phyloP scores from a whole-genome alignment of 73 alveolate species.

The Tetrahymena elliotti region DNA sequence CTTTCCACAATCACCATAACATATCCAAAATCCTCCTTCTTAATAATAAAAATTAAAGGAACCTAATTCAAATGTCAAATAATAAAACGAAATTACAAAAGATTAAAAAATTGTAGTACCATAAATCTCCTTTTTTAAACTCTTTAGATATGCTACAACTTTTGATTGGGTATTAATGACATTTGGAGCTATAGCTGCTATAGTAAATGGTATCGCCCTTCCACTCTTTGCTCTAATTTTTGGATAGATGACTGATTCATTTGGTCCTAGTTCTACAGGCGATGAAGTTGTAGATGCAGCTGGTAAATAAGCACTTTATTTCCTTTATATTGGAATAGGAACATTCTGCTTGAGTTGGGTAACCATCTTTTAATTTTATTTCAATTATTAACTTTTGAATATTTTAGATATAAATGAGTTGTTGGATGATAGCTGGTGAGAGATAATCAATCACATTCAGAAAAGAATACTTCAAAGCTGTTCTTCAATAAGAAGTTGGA shows the following conservation, averaged over 20 bases:
- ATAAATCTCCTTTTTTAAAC: constrained; percentile 13
- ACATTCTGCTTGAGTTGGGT: constrained; percentile 36
- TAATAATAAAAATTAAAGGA: background rate
- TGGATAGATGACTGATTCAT: constrained; percentile 65
- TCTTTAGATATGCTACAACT: constrained; percentile 41
- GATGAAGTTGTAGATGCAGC: constrained; percentile 34
- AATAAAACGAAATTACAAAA: background rate
- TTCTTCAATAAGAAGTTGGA: constrained; percentile 56
- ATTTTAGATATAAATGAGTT: background rate
- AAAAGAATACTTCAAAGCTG: constrained; percentile 45
- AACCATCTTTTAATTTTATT: background rate
- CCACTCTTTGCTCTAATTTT: constrained; percentile 63
- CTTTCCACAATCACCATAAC: background rate
- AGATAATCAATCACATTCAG: constrained; percentile 46
- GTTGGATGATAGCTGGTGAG: constrained; percentile 21
- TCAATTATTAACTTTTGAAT: background rate
- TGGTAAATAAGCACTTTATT: constrained; percentile 20
- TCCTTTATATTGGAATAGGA: constrained; percentile 37
- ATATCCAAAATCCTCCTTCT: background rate
- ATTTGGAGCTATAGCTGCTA: constrained; percentile 41
- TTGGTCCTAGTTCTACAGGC: constrained; percentile 31
- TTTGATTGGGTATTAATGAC: constrained; percentile 26
- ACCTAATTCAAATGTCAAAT: background rate
- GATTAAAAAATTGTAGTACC: background rate
- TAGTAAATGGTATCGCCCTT: constrained; percentile 42